phyloP scores from a whole-genome alignment of 1,284 basidiomycete species.

The Boletellus sp. region DNA sequence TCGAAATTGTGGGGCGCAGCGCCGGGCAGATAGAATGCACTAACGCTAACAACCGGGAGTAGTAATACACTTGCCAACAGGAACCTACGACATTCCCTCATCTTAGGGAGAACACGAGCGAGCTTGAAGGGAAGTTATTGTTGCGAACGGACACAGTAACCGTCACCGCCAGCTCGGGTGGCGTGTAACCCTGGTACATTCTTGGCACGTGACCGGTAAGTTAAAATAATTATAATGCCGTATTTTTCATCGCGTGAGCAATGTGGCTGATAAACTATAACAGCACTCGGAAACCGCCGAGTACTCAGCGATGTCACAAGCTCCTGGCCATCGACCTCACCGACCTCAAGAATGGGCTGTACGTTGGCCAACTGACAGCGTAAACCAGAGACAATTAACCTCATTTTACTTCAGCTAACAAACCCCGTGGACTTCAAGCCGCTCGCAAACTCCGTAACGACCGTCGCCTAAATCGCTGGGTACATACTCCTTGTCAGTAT shows the following conservation, averaged over 20 bases:
- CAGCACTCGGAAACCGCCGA: constrained; percentile 30
- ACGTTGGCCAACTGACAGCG: constrained; percentile 39
- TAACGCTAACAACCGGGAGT: constrained; percentile 19
- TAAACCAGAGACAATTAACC: constrained; percentile 10
- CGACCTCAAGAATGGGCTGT: constrained; percentile 79
- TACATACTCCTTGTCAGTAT: constrained; percentile 37
- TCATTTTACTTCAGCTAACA: constrained; percentile 64
- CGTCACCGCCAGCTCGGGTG: no score
- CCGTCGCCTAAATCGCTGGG: constrained; percentile 98
- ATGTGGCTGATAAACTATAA: constrained; percentile 38
- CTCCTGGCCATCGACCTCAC: constrained; percentile 36
- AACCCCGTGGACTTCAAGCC: constrained; percentile 99
- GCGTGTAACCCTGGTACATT: neutral
- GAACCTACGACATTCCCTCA: constrained; percentile 17
- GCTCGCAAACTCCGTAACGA: constrained; percentile 96
- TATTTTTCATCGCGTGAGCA: neutral
- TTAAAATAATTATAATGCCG: no score
- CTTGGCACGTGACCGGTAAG: no score
- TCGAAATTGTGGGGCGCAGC: constrained; percentile 80
- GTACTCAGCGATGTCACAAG: constrained; percentile 9
- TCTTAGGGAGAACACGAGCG: constrained; percentile 8
- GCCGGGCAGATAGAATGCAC: constrained; percentile 69
- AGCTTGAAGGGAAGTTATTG: no score
- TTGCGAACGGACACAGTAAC: no score
- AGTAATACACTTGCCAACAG: constrained; percentile 20